Conservation (phyloP, 352 stramenopile genomes). For the Discostella stelligera region DNA sequence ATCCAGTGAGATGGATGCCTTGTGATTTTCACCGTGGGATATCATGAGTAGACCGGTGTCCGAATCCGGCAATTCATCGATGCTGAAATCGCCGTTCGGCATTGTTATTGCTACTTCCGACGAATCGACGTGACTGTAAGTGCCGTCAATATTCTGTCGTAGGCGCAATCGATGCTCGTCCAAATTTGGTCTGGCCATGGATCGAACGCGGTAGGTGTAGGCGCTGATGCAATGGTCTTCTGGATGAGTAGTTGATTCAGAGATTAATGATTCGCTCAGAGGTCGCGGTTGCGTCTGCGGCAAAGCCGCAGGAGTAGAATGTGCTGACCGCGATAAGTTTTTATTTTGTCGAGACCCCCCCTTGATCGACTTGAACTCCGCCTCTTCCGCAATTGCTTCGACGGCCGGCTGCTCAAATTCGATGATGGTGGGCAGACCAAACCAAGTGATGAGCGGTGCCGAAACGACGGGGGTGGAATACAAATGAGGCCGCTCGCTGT, state of each 20-base stretch:
- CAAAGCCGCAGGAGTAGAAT: neutral
- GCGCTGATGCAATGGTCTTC: slow-evolving; percentile 14
- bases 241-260: no score
- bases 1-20: slow-evolving; percentile 17
- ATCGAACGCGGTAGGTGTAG: slow-evolving; percentile 32
- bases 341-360: neutral
- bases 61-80: slow-evolving; percentile 12
- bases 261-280: neutral
- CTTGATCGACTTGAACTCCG: slow-evolving; percentile 9
- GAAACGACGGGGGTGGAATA: slow-evolving; percentile 15
- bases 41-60: slow-evolving; percentile 8
- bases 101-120: neutral
- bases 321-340: neutral
- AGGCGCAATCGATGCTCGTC: slow-evolving; percentile 39
- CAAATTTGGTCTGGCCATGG: neutral
- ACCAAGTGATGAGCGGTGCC: neutral
- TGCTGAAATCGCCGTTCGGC: neutral
- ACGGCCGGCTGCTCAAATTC: slow-evolving; percentile 2
- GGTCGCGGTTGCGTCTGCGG: neutral
- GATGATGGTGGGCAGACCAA: slow-evolving; percentile 7
- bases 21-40: slow-evolving; percentile 10
- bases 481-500: slow-evolving; percentile 1
- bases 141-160: slow-evolving; percentile 40
- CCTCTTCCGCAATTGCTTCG: neutral
- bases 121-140: slow-evolving; percentile 20